Conservation (phyloP, 441 rosid genomes). For the Jatropha podagrica region DNA sequence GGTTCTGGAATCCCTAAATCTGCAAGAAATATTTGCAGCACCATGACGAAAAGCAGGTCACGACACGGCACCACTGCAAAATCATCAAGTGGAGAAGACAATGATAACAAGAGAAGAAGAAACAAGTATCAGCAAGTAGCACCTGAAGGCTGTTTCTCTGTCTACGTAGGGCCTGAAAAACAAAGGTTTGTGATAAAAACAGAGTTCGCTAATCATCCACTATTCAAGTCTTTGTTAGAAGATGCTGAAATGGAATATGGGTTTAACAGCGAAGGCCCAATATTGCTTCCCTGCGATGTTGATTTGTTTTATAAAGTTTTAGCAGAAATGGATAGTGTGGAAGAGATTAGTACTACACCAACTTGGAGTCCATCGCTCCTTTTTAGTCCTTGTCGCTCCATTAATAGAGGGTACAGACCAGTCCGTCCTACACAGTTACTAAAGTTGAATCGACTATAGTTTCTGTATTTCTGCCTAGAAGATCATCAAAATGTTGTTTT, state of each 20-base stretch:
- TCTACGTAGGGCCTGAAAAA: conserved; percentile 55
- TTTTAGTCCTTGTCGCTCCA: conserved; percentile 31
- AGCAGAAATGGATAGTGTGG: conserved; percentile 32
- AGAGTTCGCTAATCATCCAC: conserved; percentile 54
- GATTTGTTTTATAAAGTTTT: conserved; percentile 46
- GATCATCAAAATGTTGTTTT: neutral
- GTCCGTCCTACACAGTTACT: conserved; percentile 30
- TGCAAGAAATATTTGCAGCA: neutral
- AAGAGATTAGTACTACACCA: conserved; percentile 12
- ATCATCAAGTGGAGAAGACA: neutral
- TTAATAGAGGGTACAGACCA: conserved; percentile 34
- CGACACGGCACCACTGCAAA: conserved; percentile 26
- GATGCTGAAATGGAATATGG: conserved; percentile 72
- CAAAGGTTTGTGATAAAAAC: conserved; percentile 55
- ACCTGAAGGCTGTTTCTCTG: conserved; percentile 63
- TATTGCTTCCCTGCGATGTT: conserved; percentile 61
- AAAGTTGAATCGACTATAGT: conserved; percentile 29
- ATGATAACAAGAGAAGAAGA: conserved; percentile 9
- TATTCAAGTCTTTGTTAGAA: conserved; percentile 53
- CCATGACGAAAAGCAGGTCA: conserved; percentile 40
- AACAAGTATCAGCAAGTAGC: conserved; percentile 24
- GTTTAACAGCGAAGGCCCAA: conserved; percentile 49
- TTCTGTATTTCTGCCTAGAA: neutral
- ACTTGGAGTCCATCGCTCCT: conserved; percentile 29
- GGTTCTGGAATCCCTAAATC: conserved; percentile 15